A percentile compares a stretch with the other conserved stretches of the same genome.
These are phyloP conservation scores for Lentinula sp. DNA, from an alignment of 768 basidiomycete species.

Conservation along the genomic window DNA sequence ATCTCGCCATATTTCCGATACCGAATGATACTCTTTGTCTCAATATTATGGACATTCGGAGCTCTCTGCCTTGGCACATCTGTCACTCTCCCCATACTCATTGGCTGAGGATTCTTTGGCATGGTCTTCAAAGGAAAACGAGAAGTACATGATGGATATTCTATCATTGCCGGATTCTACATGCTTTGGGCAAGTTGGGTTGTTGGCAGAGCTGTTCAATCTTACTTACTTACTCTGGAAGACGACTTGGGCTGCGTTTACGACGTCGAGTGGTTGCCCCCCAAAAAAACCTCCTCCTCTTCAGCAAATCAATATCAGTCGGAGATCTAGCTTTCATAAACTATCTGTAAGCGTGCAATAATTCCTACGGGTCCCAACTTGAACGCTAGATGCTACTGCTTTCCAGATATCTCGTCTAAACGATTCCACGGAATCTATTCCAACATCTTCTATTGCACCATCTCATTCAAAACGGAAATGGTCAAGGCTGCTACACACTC, in stretches of 20 bases:
- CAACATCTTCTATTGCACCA: neutral
- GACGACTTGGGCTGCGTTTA: too few relatives aligned
- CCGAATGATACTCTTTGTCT: conserved; percentile 69
- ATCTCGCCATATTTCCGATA: conserved; percentile 75
- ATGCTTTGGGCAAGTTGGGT: conserved; percentile 72
- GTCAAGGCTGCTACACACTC: conserved; percentile 1
- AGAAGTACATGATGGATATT: conserved; percentile 85
- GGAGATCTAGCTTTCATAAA: conserved; percentile 16
- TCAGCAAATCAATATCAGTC: conserved; percentile 10
- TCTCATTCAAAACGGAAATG: conserved; percentile 11
- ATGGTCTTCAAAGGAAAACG: conserved; percentile 44
- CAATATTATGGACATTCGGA: conserved; percentile 61
- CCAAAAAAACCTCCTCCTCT: conserved; percentile 12
- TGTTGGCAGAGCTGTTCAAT: conserved; percentile 44
- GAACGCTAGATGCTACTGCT: neutral
- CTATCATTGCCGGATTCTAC: conserved; percentile 77
- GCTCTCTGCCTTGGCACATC: conserved; percentile 50
- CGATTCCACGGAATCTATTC: neutral
- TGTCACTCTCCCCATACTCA: conserved; percentile 63
- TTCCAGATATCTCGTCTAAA: neutral
- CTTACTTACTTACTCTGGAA: too few relatives aligned
- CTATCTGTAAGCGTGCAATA: conserved; percentile 14
- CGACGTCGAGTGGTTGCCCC: too few relatives aligned
- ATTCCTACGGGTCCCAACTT: neutral
- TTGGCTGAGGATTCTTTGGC: conserved; percentile 72